Evolutionary conservation across 1,284 basidiomycete genomes (phyloP).

Genomic region (Marasmius oreades): DNA sequence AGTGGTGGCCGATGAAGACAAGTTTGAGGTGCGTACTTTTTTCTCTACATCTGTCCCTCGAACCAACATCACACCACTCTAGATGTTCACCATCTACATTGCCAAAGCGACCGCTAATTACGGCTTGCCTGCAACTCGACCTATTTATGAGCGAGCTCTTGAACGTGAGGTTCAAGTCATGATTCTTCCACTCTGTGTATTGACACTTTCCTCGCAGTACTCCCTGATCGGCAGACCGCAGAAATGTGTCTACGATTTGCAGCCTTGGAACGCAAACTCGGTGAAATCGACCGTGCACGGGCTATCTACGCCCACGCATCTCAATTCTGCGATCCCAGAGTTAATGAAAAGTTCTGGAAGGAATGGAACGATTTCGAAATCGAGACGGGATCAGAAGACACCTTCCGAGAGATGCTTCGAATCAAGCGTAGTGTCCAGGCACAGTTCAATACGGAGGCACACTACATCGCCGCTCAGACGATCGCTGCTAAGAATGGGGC

Average conservation of each 20-base stretch:
- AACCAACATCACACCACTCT: constrained; percentile 9
- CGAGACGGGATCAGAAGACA: constrained; percentile 97
- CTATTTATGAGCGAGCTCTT: constrained; percentile 96
- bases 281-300: constrained; percentile 96
- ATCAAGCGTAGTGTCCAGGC: constrained; percentile 99
- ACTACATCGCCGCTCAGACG: constrained; percentile 84
- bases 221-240: constrained; percentile 94
- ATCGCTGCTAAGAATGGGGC: constrained; percentile 60
- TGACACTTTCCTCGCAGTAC: constrained; percentile 32
- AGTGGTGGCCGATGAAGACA: constrained; percentile 85
- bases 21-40: constrained; percentile 77
- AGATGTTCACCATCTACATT: constrained; percentile 98
- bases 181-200: neutral
- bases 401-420: constrained; percentile 97
- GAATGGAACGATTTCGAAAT: constrained; percentile 99
- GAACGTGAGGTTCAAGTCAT: constrained; percentile 44
- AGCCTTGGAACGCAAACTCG: constrained; percentile 93
- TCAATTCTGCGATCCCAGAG: constrained; percentile 96
- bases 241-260: constrained; percentile 98
- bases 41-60: constrained; percentile 1
- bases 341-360: constrained; percentile 88
- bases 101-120: constrained; percentile 96
- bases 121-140: constrained; percentile 92
- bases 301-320: constrained; percentile 96
- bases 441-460: constrained; percentile 95